Conservation (phyloP, 1,284 basidiomycete species). For the Austropuccinia psidii region DNA sequence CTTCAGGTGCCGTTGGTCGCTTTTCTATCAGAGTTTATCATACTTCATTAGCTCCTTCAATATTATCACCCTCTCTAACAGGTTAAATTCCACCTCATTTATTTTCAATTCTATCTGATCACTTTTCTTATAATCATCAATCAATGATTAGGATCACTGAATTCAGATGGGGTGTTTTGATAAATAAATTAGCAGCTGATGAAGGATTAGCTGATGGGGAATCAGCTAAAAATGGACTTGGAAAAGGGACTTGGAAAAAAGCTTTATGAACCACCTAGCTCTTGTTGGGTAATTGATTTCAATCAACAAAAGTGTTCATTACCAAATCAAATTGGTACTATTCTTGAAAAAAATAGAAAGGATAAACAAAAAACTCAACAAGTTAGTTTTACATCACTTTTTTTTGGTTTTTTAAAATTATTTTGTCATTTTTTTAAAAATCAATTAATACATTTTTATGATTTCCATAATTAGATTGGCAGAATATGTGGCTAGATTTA, state of each 20-base stretch:
- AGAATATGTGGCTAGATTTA: constrained; percentile 1
- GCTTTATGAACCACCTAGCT: background rate
- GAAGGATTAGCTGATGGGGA: background rate
- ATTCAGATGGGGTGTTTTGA: background rate
- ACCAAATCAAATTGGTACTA: background rate
- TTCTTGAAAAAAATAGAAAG: too few species aligned
- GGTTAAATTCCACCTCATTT: too few species aligned
- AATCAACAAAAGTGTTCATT: background rate
- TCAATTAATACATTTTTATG: too few species aligned
- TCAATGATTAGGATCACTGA: background rate
- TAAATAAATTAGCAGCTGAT: background rate
- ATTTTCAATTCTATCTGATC: background rate
- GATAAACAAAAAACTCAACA: background rate
- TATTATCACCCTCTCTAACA: too few species aligned
- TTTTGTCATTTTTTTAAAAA: too few species aligned
- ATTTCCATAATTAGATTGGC: too few species aligned
- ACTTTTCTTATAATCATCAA: background rate
- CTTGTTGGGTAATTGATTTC: background rate
- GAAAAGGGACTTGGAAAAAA: too few species aligned
- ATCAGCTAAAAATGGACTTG: background rate
- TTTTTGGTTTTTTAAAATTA: background rate
- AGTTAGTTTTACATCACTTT: background rate
- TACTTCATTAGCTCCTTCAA: background rate
- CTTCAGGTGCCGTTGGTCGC: background rate
- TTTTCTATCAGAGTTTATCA: background rate